Conservation (phyloP, 1,284 basidiomycete genomes). For the Filobasidium uniguttulatum region DNA sequence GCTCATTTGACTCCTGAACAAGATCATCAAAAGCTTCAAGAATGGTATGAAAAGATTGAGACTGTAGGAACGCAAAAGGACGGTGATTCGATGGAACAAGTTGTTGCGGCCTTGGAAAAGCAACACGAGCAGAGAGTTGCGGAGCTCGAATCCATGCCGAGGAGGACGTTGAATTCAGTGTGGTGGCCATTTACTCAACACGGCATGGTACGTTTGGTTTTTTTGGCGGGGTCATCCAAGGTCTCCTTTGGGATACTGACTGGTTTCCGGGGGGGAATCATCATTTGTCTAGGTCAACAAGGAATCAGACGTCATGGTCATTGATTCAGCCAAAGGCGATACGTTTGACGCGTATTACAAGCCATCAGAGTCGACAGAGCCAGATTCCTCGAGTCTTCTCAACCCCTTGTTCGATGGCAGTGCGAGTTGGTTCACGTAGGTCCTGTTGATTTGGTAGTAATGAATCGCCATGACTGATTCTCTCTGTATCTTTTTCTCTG, state of each 20-base stretch:
- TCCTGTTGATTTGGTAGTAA: not conserved
- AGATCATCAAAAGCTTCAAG: slow-evolving; percentile 48
- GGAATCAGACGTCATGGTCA: slow-evolving; percentile 65
- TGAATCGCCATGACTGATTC: not conserved
- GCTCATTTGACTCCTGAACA: slow-evolving; percentile 45
- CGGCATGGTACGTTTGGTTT: slow-evolving; percentile 34
- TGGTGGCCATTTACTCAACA: slow-evolving; percentile 99
- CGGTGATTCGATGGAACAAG: slow-evolving; percentile 39
- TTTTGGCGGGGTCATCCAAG: not conserved
- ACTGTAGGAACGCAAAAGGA: slow-evolving; percentile 16
- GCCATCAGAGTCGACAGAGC: slow-evolving; percentile 7
- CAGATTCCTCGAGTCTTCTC: slow-evolving; percentile 38
- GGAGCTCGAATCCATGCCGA: slow-evolving; percentile 63
- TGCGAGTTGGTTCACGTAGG: slow-evolving; percentile 88
- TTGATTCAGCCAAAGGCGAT: slow-evolving; percentile 81
- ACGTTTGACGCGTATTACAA: slow-evolving; percentile 58
- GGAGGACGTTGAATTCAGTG: slow-evolving; percentile 58
- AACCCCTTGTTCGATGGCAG: slow-evolving; percentile 73
- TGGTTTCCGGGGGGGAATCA: no score
- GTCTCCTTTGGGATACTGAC: not conserved
- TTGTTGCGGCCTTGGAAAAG: slow-evolving; percentile 50
- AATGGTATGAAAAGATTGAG: slow-evolving; percentile 50
- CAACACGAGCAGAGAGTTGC: slow-evolving; percentile 51
- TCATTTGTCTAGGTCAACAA: slow-evolving; percentile 41
- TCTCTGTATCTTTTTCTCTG: not conserved